Conservation (phyloP, 139 green algal genomes). For the Chlorella vulgaris region DNA sequence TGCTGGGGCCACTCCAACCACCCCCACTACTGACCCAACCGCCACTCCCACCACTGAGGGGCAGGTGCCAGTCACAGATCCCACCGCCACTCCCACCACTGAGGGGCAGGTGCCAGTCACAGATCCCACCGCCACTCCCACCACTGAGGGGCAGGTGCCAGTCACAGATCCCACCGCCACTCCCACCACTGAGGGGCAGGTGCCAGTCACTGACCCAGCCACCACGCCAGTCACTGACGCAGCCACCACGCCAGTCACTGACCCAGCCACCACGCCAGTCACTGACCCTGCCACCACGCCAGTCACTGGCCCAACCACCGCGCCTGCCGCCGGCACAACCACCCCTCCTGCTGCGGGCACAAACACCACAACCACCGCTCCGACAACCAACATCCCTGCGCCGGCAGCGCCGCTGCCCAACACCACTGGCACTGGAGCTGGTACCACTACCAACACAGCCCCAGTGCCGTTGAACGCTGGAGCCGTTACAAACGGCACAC, state of each 20-base stretch:
- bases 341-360: background rate
- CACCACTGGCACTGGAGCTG: background rate
- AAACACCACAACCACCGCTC: background rate
- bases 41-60: background rate
- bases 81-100: background rate
- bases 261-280: background rate
- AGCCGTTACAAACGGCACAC: background rate
- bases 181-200: no score
- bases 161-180: no score
- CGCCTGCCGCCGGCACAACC: background rate
- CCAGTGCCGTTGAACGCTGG: background rate
- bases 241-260: background rate
- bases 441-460: background rate
- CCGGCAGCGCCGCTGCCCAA: background rate
- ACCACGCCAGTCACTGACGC: background rate
- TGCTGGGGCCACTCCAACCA: background rate
- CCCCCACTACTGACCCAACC: background rate
- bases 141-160: no score
- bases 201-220: background rate
- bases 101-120: no score
- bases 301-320: background rate
- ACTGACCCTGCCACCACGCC: background rate
- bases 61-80: background rate
- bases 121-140: background rate
- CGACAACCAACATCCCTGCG: background rate